These are phyloP conservation scores for Cladosporium colombiae DNA, from an alignment of 2,329 filamentous ascomycete species.

Conservation along the genomic window DNA sequence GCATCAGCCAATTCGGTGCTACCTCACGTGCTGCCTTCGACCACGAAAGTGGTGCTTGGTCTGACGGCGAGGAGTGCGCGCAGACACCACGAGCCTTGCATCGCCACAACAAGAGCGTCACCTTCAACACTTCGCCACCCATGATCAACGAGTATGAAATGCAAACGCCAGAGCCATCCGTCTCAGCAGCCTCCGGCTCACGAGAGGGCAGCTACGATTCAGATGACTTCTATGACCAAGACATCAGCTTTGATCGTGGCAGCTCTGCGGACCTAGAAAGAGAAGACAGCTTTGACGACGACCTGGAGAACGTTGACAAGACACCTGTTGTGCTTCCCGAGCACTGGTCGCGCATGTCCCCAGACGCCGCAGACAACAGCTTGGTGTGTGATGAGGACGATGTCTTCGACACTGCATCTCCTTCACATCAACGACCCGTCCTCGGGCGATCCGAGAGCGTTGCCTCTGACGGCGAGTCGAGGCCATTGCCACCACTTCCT, in stretches of 20 bases:
- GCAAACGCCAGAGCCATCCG: slow-evolving; percentile 91
- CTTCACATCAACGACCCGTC: slow-evolving; percentile 54
- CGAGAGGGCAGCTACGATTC: slow-evolving; percentile 93
- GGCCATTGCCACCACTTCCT: slow-evolving; percentile 85
- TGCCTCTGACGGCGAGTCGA: slow-evolving; percentile 75
- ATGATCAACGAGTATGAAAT: slow-evolving; percentile 98
- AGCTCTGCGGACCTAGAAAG: slow-evolving; percentile 63
- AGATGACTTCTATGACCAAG: slow-evolving; percentile 69
- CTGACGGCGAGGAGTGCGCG: slow-evolving; percentile 62
- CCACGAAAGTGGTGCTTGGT: slow-evolving; percentile 67
- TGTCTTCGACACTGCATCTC: slow-evolving; percentile 60
- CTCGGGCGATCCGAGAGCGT: slow-evolving; percentile 70
- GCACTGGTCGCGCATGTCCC: slow-evolving; percentile 84
- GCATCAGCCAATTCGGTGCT: slow-evolving; percentile 62
- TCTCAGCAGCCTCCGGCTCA: slow-evolving; percentile 80
- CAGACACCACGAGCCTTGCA: slow-evolving; percentile 69
- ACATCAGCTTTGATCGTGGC: slow-evolving; percentile 62
- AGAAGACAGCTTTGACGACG: slow-evolving; percentile 88
- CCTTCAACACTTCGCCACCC: slow-evolving; percentile 89
- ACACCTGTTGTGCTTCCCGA: slow-evolving; percentile 97
- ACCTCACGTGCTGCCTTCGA: slow-evolving; percentile 57
- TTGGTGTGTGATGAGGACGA: slow-evolving; percentile 61
- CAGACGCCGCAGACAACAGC: slow-evolving; percentile 58
- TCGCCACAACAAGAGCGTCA: slow-evolving; percentile 93
- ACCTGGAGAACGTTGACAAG: slow-evolving; percentile 92